Evolutionary conservation across 768 basidiomycete species (phyloP), one percentile per base, ranked within the genome.

Genomic region (Calvatia gigantea): DNA sequence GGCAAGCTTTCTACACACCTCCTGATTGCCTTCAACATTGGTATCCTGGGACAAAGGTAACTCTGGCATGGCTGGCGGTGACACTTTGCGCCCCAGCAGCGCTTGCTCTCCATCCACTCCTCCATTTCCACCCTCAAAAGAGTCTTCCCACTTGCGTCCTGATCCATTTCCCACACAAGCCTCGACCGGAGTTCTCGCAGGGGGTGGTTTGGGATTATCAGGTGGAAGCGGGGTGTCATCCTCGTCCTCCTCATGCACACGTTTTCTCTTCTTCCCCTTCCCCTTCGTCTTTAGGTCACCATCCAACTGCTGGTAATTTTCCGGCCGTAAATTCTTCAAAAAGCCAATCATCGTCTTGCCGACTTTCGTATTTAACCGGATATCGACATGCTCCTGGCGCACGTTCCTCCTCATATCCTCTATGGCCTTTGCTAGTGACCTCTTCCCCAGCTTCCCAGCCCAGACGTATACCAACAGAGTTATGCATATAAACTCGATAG

Each of bases 401-500:
- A 89, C 80, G 19, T 77, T 66, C 4, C 59, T 60, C 28, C 90
- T 73, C 82, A 92, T 81, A 14, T 67, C 67, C 7, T 64, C 64
- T 4, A 87, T 75, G 0, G 74, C 77, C 17, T 63, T 59, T 0
- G 78, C 72, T 37, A 89, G 61, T 64, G 77, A 74, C 0, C 58
- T 58, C 58, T 72, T 37, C 2, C 70, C 64, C 54, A 80, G 60
- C 9, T 49, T 64, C 12, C 73, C 68, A 67, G 75, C 82, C 51
- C 78, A 72, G n/a, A 74, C 65, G 11, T 76, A 75, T 14, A 89
- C 77, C 19, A 90, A 66, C 3, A 87, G 61, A 19, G 73, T 73
- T 45, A 81, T 77, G 59, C 78, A 70, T 44, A 87, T 74, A 58
- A 91, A 82, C 65, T 91, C 89, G 37, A 89, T 72, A 0, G 89